Conservation (phyloP, 2,329 filamentous ascomycete genomes). For the Elsinoe australis region DNA sequence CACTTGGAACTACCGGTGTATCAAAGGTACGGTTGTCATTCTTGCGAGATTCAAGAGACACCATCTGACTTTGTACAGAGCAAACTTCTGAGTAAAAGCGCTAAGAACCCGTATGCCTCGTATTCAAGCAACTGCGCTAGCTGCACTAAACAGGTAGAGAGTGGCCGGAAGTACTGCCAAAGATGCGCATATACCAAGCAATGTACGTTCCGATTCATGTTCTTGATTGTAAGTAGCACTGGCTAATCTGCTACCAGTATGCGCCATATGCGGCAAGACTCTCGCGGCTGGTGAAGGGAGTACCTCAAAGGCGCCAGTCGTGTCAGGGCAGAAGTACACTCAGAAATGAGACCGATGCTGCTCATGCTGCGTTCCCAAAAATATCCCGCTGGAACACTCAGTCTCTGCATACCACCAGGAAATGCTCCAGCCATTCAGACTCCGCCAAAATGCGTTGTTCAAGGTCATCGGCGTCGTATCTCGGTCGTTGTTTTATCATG, state of each 20-base stretch:
- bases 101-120: conserved; percentile 59
- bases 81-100: conserved; percentile 56
- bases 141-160: conserved; percentile 57
- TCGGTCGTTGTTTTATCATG: too few species aligned
- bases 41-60: neutral
- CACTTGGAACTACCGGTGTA: conserved; percentile 51
- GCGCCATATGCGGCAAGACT: conserved; percentile 56
- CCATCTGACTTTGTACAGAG: conserved; percentile 38
- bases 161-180: conserved; percentile 54
- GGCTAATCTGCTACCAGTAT: conserved; percentile 38
- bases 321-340: conserved; percentile 56
- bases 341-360: conserved; percentile 41
- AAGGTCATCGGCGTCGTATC: too few species aligned
- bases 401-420: too few species aligned
- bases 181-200: conserved; percentile 57
- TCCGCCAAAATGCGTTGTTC: too few species aligned
- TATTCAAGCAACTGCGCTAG: conserved; percentile 54
- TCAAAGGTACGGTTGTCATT: conserved; percentile 53
- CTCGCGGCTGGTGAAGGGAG: conserved; percentile 37
- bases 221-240: neutral
- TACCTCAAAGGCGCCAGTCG: conserved; percentile 42
- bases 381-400: too few species aligned
- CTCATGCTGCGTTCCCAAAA: conserved; percentile 1
- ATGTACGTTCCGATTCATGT: conserved; percentile 35
- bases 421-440: too few species aligned